These are phyloP conservation scores for Rubroshorea leprosula DNA, from an alignment of 345 rosid genomes.

Conservation along the genomic window DNA sequence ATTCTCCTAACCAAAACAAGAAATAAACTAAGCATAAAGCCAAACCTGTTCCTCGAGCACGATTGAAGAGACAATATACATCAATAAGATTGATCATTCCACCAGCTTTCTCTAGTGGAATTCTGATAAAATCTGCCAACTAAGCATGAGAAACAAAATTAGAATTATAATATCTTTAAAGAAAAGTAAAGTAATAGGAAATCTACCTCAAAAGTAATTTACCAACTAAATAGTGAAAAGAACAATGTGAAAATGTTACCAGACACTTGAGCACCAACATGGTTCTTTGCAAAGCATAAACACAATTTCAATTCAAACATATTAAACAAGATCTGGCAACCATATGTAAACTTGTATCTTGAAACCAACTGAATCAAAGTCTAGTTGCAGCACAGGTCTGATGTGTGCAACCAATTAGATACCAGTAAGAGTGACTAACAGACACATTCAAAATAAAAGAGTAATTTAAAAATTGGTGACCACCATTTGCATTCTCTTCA, in stretches of 20 bases:
- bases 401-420: no score
- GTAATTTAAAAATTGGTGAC: no score
- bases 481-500: no score
- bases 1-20: background rate
- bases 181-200: background rate
- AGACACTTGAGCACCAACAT: background rate
- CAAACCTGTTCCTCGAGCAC: conserved; percentile 95
- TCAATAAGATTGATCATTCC: conserved; percentile 96
- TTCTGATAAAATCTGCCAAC: conserved; percentile 94
- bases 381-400: no score
- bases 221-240: background rate
- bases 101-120: conserved; percentile 82
- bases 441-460: no score
- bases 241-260: background rate
- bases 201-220: conserved; percentile 1
- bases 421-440: no score
- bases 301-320: background rate
- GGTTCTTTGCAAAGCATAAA: no score
- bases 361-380: no score
- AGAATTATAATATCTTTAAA: conserved; percentile 9
- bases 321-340: no score
- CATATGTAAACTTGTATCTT: no score
- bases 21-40: background rate
- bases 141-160: conserved; percentile 25
- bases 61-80: conserved; percentile 85